phyloP scores from a whole-genome alignment of 2,329 filamentous ascomycete species.

The Ceratocystis huliohia region DNA sequence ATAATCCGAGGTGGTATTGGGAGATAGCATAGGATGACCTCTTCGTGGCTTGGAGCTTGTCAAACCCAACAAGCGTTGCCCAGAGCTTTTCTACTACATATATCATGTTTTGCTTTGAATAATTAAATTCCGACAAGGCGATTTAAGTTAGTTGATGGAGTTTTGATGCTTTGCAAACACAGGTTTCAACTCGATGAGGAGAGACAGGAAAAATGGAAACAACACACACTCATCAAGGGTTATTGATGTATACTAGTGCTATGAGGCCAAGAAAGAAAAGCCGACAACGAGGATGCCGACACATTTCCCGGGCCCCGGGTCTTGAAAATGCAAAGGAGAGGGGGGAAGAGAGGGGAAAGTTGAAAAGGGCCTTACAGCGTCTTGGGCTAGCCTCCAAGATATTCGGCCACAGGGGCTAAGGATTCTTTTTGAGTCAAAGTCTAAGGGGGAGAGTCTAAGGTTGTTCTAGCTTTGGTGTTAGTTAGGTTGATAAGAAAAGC shows the following conservation, averaged over 20 bases:
- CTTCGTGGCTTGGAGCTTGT: constrained; percentile 1
- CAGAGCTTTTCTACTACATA: not conserved
- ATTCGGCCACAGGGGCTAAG: not conserved
- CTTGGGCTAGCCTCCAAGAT: not conserved
- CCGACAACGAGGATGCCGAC: not conserved
- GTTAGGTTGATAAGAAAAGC: not conserved
- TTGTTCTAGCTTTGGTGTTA: not conserved
- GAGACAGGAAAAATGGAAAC: not conserved
- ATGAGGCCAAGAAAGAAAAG: not conserved
- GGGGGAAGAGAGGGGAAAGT: not conserved
- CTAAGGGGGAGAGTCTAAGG: not conserved
- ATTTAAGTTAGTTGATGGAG: not conserved
- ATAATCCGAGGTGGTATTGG: not conserved
- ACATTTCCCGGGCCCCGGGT: not conserved
- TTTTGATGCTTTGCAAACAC: not conserved
- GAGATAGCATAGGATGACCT: not conserved
- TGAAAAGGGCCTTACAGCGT: not conserved
- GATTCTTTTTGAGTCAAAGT: not conserved
- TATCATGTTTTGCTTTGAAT: not conserved
- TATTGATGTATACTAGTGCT: not conserved
- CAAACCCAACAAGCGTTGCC: not conserved
- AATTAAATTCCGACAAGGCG: not conserved
- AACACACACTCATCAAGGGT: not conserved
- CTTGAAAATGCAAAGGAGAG: too few relatives aligned
- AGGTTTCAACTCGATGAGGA: not conserved